Conservation (phyloP, 176 grass and related monocot genomes). For the Rhipidocladum racemiflorum region DNA sequence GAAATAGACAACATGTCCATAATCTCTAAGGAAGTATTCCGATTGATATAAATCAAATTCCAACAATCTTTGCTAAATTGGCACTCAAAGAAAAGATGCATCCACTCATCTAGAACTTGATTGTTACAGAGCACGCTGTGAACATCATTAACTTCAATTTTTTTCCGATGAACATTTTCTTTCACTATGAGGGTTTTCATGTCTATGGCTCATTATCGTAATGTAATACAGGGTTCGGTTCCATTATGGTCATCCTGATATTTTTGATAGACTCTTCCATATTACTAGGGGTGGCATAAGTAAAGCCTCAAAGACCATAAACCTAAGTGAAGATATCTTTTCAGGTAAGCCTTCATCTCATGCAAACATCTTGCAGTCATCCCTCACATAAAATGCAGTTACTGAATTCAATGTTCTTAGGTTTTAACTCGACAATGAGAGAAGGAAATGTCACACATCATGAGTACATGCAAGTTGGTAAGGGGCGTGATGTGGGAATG, state of each 20-base stretch:
- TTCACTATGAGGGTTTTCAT: background rate
- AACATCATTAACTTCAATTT: no score
- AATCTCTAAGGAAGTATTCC: no score
- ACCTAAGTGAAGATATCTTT: conserved; percentile 99
- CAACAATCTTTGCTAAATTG: no score
- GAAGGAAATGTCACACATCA: conserved; percentile 89
- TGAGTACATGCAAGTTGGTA: conserved; percentile 98
- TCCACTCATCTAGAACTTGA: no score
- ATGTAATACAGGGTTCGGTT: conserved; percentile 76
- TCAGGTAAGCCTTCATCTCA: conserved; percentile 48
- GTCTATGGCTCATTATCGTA: background rate
- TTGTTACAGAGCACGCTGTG: no score
- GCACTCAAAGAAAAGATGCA: no score
- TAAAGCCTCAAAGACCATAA: conserved; percentile 95
- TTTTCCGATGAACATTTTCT: background rate
- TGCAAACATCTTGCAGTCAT: background rate
- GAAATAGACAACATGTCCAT: no score
- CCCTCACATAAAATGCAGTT: conserved; percentile 10
- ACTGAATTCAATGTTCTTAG: conserved; percentile 45
- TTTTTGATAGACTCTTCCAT: conserved; percentile 99
- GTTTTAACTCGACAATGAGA: conserved; percentile 93
- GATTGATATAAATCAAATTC: no score
- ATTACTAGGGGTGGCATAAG: conserved; percentile 95
- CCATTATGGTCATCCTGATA: conserved; percentile 97
- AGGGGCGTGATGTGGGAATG: conserved; percentile 96